Evolutionary conservation across 129 eudicot species (phyloP), one percentile per base, ranked within the genome.

Genomic region (Apium graveolens): DNA sequence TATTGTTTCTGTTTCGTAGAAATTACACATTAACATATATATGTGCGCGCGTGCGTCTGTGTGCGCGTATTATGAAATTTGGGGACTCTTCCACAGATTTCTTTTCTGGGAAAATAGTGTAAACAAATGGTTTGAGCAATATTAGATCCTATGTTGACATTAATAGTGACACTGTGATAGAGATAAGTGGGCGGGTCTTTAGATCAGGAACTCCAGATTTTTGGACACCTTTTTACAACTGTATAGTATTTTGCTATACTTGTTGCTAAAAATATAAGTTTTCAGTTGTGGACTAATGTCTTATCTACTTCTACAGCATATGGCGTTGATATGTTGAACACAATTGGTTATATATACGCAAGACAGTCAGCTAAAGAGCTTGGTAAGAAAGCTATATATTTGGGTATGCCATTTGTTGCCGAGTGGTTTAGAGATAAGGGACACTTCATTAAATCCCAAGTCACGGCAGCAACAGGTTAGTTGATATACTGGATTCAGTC

Each of bases 391-490:
- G 99, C 93, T 69, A 83, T 90, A 24, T 92, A 83, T 74, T 80
- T 96, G 80, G 97, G 97, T 31, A 93, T 96, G 71, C 99, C 99
- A 38, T 96, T 96, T 77, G 81, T 96, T 77, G 99, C 99, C 21
- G 99, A 96, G 80, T 96, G 99, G 99, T 92, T 96, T 81, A 88
- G 99, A 81, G 92, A 96, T 87, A 92, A 96, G 86, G 99, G 99
- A 45, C 99, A 96, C 74, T 87, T 81, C 63, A 88, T 92, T 68
- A 96, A 90, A 83, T 96, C 99, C 69, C 99, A 92, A 85, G 96
- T 96, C 70, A 96, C 99, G 45, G 99, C 99, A 55, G 99, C 99
- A 69, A 93, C 97, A 87, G 98, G 98, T 93, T 79, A 34, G 79
- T 77, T 72, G 42, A 34, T 79, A 1, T 75, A 53, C 78, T 43